Evolutionary conservation across 2,329 filamentous ascomycete genomes (phyloP).

Genomic region (Penicillium concentricum): DNA sequence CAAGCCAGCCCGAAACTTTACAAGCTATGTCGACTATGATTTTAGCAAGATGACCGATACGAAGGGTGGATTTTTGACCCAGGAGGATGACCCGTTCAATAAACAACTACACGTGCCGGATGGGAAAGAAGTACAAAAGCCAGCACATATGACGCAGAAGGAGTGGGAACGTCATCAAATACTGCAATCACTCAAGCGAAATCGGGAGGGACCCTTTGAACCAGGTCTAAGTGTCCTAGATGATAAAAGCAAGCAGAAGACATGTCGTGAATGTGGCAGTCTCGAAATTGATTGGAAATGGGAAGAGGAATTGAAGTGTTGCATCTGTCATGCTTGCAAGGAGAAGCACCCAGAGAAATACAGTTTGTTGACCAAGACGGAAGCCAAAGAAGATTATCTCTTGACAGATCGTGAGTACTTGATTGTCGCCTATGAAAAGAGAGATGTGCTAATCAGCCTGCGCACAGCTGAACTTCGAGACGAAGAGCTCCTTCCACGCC

Average conservation of each 20-base stretch:
- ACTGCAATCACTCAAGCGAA: slow-evolving; percentile 67
- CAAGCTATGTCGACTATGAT: slow-evolving; percentile 95
- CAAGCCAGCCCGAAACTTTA: slow-evolving; percentile 80
- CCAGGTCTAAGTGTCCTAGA: slow-evolving; percentile 77
- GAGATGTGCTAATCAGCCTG: slow-evolving; percentile 1
- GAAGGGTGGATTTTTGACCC: slow-evolving; percentile 90
- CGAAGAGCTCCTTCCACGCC: slow-evolving; percentile 77
- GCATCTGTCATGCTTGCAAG: slow-evolving; percentile 81
- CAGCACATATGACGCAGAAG: slow-evolving; percentile 80
- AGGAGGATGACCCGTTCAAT: slow-evolving; percentile 88
- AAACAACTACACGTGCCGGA: slow-evolving; percentile 64
- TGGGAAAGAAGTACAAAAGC: slow-evolving; percentile 62
- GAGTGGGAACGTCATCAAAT: slow-evolving; percentile 89
- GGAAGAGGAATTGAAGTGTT: slow-evolving; percentile 76
- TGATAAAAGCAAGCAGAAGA: slow-evolving; percentile 64
- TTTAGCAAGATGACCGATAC: slow-evolving; percentile 98
- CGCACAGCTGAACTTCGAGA: slow-evolving; percentile 80
- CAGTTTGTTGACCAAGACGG: slow-evolving; percentile 92
- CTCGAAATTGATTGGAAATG: slow-evolving; percentile 94
- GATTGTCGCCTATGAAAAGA: background rate
- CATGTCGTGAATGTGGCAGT: slow-evolving; percentile 77
- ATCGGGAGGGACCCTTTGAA: slow-evolving; percentile 80
- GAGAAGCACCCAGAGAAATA: slow-evolving; percentile 90
- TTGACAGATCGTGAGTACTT: slow-evolving; percentile 77
- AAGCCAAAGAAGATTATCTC: slow-evolving; percentile 92